Conservation (phyloP, 225 moss, liverwort and hornwort species). For the Asterella californica region DNA sequence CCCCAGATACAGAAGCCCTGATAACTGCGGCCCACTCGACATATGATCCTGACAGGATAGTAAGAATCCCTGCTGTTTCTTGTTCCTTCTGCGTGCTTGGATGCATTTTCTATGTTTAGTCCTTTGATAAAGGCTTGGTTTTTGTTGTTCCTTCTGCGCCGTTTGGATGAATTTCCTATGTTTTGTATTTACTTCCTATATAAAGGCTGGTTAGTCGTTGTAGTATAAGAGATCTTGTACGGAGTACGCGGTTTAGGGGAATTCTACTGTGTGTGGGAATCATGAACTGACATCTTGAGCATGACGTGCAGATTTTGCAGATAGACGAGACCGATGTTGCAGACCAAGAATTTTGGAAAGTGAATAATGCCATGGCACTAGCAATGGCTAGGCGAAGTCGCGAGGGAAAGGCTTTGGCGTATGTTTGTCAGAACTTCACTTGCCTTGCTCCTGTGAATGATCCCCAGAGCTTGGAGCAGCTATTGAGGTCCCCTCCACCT, state of each 20-base stretch:
- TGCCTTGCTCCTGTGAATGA: constrained; percentile 81
- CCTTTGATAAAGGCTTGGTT: too few species aligned
- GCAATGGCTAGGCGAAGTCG: constrained; percentile 64
- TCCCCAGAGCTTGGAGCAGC: constrained; percentile 64
- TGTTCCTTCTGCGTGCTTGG: not conserved
- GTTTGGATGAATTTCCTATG: not conserved
- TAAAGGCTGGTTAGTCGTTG: too few species aligned
- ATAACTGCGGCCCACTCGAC: constrained; percentile 60
- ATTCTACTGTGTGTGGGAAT: not conserved
- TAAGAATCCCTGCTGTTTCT: constrained; percentile 21
- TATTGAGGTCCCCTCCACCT: constrained; percentile 50
- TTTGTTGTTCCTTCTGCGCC: not conserved
- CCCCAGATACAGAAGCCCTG: constrained; percentile 66
- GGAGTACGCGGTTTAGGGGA: too few species aligned
- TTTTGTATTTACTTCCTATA: not conserved
- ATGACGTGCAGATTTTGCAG: constrained; percentile 57
- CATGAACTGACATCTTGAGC: not conserved
- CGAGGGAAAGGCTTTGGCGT: constrained; percentile 73
- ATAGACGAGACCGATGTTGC: constrained; percentile 65
- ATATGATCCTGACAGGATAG: constrained; percentile 88
- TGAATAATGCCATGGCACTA: constrained; percentile 60
- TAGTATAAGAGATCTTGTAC: not conserved
- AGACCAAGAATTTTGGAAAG: constrained; percentile 74
- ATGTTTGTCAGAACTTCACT: constrained; percentile 91
- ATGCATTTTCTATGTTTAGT: not conserved